phyloP scores from a whole-genome alignment of 2,329 filamentous ascomycete genomes.

The Fusarium tricinctum region DNA sequence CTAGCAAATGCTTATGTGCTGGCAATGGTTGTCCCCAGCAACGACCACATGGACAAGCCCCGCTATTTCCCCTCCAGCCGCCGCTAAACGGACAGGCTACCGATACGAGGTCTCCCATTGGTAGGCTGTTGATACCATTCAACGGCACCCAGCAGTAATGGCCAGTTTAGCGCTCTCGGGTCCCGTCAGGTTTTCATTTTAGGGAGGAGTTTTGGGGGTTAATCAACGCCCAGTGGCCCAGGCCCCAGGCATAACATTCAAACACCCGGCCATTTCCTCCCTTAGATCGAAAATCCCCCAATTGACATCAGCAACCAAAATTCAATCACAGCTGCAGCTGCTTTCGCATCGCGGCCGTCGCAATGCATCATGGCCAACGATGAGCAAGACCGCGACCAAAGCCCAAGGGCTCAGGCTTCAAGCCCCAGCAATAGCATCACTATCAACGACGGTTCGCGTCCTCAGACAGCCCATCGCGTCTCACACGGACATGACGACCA shows the following conservation, averaged over 20 bases:
- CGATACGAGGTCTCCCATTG: conserved; percentile 6
- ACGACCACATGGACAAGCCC: conserved; percentile 30
- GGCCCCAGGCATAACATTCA: conserved; percentile 28
- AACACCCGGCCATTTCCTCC: conserved; percentile 36
- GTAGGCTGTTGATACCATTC: neutral
- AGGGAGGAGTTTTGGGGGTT: conserved; percentile 28
- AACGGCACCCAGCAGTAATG: conserved; percentile 1
- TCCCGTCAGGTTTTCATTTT: conserved; percentile 34
- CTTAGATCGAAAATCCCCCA: conserved; percentile 13
- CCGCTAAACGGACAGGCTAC: conserved; percentile 25
- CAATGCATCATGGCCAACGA: conserved; percentile 57
- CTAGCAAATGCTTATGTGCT: neutral
- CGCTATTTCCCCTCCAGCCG: conserved; percentile 31
- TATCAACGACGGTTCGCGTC: conserved; percentile 38
- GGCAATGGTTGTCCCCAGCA: conserved; percentile 39
- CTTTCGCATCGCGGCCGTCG: conserved; percentile 40
- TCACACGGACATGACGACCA: conserved; percentile 31
- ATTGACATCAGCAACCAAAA: conserved; percentile 22
- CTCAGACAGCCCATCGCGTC: conserved; percentile 48
- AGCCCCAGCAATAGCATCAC: conserved; percentile 27
- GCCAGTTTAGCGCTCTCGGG: conserved; percentile 23
- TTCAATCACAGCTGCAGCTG: conserved; percentile 9
- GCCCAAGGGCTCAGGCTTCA: conserved; percentile 36
- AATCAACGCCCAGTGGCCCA: conserved; percentile 20
- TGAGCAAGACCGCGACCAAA: conserved; percentile 46